These are phyloP conservation scores for Sporisorium exsertum DNA, from an alignment of 1,284 basidiomycete species.

Conservation along the genomic window DNA sequence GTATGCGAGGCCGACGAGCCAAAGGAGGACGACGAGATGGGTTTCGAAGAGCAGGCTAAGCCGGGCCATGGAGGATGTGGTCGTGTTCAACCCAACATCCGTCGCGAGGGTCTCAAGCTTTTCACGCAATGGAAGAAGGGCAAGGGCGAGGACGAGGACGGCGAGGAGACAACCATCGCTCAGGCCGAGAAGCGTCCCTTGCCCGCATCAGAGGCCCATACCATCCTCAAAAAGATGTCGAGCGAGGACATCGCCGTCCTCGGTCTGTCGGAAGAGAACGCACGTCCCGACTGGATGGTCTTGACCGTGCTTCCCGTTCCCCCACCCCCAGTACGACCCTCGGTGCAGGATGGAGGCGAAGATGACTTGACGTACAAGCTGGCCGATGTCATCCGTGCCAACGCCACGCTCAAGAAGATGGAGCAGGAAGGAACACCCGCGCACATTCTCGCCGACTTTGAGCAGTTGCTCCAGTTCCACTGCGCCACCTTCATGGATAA, in stretches of 20 bases:
- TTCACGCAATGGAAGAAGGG: conserved; percentile 94
- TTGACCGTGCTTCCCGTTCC: conserved; percentile 97
- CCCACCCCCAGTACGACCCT: conserved; percentile 96
- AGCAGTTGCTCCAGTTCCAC: conserved; percentile 92
- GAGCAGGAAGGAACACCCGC: conserved; percentile 97
- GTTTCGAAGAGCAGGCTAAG: conserved; percentile 71
- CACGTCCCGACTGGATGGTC: conserved; percentile 99
- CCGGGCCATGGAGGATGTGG: conserved; percentile 90
- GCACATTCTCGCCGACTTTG: conserved; percentile 95
- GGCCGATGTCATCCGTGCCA: conserved; percentile 95
- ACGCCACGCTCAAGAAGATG: conserved; percentile 88
- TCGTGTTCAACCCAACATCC: conserved; percentile 86
- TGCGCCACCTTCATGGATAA: conserved; percentile 99
- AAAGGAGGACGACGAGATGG: conserved; percentile 66
- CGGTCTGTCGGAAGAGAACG: conserved; percentile 94
- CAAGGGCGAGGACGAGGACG: conserved; percentile 87
- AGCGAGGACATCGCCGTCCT: conserved; percentile 92
- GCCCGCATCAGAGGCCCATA: conserved; percentile 86
- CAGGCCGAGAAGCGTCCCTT: conserved; percentile 92
- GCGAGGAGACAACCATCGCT: conserved; percentile 71
- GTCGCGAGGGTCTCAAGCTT: conserved; percentile 95
- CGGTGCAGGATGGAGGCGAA: conserved; percentile 96
- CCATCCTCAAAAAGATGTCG: conserved; percentile 74
- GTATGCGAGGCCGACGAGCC: conserved; percentile 77
- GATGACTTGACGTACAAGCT: conserved; percentile 99